Base-by-base conservation (phyloP, 352 stramenopile genomes). In the Phytophthora palmivora region DNA sequence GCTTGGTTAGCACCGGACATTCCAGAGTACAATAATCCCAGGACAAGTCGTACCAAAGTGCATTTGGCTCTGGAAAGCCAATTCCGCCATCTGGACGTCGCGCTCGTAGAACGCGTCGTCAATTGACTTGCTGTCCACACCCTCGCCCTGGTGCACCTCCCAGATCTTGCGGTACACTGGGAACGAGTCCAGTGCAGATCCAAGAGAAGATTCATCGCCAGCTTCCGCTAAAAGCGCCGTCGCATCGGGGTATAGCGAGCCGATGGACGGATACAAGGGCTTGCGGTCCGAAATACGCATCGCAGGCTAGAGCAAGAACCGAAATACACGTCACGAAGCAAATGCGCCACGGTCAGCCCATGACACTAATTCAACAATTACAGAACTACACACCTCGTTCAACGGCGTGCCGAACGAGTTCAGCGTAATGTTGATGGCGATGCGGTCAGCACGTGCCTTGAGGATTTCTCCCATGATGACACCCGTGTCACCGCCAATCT, bases 41-140 rank as follows among this genome's bases (percentile, higher is more conserved):
- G 16, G 12, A 49, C 7, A 21, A 34, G 21, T 42, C 70, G 16
- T 85, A 76, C 82, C 97, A 77, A 98, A 99, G 79, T 99, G 97
- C 88, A 99, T 99, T 82, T 99, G 98, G 64, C 95, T 92, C 74
- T 99, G 94, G 72, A 99, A 99, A 24, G 97, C 97, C 28, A 99
- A 76, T 74, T 99, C 98, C 45, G 97, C 90, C 82, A 98, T 96
- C 76, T 98, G 88, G 33, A 99, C 97, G 75, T 99, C 98, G 58
- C 97, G 91, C 76, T 99, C 96, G 79, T 99, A 99, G 67, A 99
- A 99, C 18, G 95, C 96, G 74, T 99, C 97, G 63, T 99, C 97
- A 55, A 99, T 99, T 51, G 91, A 98, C 76, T 98, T 98, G 67
- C 98, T 97, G 47, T 96, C 94, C 21, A 96, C 88, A 37, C 84